These are phyloP conservation scores for Solanum pinnatisectum DNA, from an alignment of 257 asterid species.

Conservation along the genomic window DNA sequence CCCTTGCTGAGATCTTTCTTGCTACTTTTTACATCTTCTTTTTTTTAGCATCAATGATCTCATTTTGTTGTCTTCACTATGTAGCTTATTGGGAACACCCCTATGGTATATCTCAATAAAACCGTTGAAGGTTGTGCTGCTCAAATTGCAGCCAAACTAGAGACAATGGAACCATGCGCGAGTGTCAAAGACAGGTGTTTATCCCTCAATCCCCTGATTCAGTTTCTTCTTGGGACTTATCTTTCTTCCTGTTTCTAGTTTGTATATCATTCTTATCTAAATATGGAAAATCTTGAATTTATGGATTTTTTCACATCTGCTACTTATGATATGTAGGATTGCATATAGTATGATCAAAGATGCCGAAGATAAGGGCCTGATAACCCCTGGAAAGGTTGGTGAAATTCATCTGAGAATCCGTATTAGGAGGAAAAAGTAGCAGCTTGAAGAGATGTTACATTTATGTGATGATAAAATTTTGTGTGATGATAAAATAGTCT, in stretches of 20 bases:
- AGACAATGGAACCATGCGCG: slow-evolving; percentile 38
- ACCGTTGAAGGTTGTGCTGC: slow-evolving; percentile 32
- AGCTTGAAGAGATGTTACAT: background rate
- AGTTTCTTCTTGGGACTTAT: background rate
- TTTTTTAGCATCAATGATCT: background rate
- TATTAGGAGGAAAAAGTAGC: background rate
- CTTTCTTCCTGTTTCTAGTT: background rate
- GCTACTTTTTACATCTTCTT: background rate
- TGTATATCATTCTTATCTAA: background rate
- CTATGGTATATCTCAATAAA: slow-evolving; percentile 38
- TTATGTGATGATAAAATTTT: background rate
- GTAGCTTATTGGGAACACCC: slow-evolving; percentile 39
- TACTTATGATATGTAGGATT: slow-evolving; percentile 19
- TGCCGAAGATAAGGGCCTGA: slow-evolving; percentile 44
- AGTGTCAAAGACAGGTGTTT: slow-evolving; percentile 39
- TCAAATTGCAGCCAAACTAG: slow-evolving; percentile 35
- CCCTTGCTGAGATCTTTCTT: background rate
- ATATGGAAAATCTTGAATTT: background rate
- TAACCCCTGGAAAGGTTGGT: slow-evolving; percentile 38
- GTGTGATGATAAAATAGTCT: background rate
- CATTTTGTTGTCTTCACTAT: background rate
- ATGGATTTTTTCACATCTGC: background rate
- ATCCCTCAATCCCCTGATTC: background rate
- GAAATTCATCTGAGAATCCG: background rate
- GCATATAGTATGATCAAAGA: slow-evolving; percentile 40